Evolutionary conservation across 1,284 basidiomycete genomes (phyloP).

Genomic region (Ustilago crameri): DNA sequence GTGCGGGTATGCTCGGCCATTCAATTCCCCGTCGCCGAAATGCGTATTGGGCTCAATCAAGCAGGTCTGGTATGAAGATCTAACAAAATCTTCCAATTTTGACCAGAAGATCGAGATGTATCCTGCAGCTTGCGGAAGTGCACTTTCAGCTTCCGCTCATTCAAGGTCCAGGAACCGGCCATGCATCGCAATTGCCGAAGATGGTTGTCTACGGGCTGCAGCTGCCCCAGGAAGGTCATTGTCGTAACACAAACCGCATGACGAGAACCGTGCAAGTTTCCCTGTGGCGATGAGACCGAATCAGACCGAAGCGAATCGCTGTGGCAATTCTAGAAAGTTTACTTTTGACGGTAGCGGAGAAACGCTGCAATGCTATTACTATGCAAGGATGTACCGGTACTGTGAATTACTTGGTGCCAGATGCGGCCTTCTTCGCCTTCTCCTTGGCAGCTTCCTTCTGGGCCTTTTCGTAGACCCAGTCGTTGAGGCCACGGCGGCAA

Average conservation of each 20-base stretch:
- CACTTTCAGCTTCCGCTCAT: too few species aligned
- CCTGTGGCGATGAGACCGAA: too few species aligned
- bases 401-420: constrained; percentile 30
- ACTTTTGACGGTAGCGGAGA: neutral
- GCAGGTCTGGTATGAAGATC: neutral
- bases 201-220: too few species aligned
- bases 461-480: constrained; percentile 73
- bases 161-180: too few species aligned
- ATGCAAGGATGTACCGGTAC: neutral
- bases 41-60: neutral
- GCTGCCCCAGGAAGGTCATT: too few species aligned
- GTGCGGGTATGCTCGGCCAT: neutral
- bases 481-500: constrained; percentile 91
- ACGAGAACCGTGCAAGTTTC: too few species aligned
- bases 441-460: constrained; percentile 58
- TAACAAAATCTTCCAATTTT: neutral
- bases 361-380: constrained; percentile 2
- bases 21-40: constrained; percentile 1
- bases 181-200: too few species aligned
- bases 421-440: constrained; percentile 49
- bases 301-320: neutral
- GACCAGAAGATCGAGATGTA: too few species aligned
- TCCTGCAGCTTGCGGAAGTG: too few species aligned
- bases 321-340: neutral
- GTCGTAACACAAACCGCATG: too few species aligned